Evolutionary conservation across 306 rosid genomes (phyloP), one percentile per base, ranked within the genome.

Genomic region (Coriaria nepalensis): DNA sequence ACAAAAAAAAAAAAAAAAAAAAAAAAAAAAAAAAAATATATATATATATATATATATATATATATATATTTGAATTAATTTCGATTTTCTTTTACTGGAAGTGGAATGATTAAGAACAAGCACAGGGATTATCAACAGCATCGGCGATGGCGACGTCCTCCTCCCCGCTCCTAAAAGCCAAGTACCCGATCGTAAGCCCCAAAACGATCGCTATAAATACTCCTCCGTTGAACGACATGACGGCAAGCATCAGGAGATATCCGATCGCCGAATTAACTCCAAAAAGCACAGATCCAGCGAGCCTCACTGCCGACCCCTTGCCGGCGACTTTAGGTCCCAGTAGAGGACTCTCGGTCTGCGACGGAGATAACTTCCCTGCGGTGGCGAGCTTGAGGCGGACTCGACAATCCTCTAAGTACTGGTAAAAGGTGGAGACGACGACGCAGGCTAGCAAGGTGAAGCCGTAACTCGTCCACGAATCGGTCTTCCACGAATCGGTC

Each of bases 161-260:
- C 1, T 76, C 87, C 5, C 72, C 94, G 8, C 60, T 73, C 45
- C 95, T 73, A 55, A 81, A 90, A 10, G 60, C 29, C 52, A 75
- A 63, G 49, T 79, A 80, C n/a, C 98, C 98, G 11, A 73, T 20
- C 20, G 82, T 66, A 2, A 90, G 86, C 49, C 97, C 97, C 40
- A 81, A 35, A 1, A 74, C 93, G 33, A 84, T 35, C 1, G 94
- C 94, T 11, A 84, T 53, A 41, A 90, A 81, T 6, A 84, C 94
- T 9, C 97, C 97, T 4, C 92, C 95, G 58, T 90, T 90, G 48
- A 64, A 90, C 4, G 97, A 90, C 97, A 90, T 90, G 34, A 84
- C 56, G 29, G 97, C 78, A 52, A 90, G 57, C 97, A 90, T 90
- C 61, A 90, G 59, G 53, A 84, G 14, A 64, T 90, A 90, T 9